Conservation (phyloP, 139 green algal genomes). For the Mesotaenium endlicherianum region DNA sequence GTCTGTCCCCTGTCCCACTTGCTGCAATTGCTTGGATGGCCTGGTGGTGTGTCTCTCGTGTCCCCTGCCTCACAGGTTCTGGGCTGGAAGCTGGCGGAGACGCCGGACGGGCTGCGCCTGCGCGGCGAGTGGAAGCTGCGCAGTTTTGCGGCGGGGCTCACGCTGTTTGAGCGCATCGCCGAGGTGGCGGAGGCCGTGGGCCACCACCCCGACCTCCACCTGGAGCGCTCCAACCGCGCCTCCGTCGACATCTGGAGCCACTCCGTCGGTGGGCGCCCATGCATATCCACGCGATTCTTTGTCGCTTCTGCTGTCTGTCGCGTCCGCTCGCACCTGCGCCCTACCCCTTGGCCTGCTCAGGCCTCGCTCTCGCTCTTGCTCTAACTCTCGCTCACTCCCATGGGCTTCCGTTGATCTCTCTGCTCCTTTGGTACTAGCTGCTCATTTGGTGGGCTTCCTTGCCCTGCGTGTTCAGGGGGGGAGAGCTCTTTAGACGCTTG, state of each 20-base stretch:
- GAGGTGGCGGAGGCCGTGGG: constrained; percentile 63
- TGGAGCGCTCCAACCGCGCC: constrained; percentile 64
- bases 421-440: no score
- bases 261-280: constrained; percentile 37
- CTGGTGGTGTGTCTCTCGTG: no score
- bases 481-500: no score
- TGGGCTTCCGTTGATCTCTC: no score
- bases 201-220: constrained; percentile 69
- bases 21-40: no score
- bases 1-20: no score
- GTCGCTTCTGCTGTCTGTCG: neutral
- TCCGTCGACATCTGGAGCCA: constrained; percentile 46
- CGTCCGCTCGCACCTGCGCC: neutral
- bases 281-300: neutral
- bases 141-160: constrained; percentile 16
- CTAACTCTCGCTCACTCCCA: no score
- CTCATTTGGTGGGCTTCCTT: no score
- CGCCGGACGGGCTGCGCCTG: neutral
- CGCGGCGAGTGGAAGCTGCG: constrained; percentile 24
- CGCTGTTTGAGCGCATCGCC: constrained; percentile 48
- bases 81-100: constrained; percentile 10
- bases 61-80: constrained; percentile 1
- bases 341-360: neutral
- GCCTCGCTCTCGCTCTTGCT: no score
- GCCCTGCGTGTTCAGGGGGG: no score